Base-by-base conservation (phyloP, 2,329 filamentous ascomycete species). In the Talaromyces sp. region DNA sequence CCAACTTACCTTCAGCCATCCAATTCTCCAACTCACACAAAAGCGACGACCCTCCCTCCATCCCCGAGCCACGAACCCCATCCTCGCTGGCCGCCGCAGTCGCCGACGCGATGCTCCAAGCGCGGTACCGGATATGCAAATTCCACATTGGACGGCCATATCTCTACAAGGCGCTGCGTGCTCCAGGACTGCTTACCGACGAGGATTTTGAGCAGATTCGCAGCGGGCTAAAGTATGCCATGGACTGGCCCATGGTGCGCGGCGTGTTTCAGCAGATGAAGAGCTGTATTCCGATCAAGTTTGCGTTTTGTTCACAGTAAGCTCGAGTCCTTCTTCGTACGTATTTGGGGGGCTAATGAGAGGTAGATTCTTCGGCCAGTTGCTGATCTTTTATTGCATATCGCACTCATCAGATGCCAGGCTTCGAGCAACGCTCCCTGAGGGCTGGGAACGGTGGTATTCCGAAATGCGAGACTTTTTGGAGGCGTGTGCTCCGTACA, bases 1-100 rank as follows among this genome's bases (percentile, higher is more conserved):
- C 68, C 5, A 81, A 82, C 58, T 77, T 83, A 14, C 81, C 81
- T 10, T 63, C 74, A 17, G 70, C 75, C 8, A 74, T 82, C 19
- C 78, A 81, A 60, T 81, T 81, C 62, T 68, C 72, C 14, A 75
- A 79, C 52, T 65, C 68, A 9, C 57, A 57, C 61, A 32, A 58
- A 50, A 21, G 70, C 64, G 54, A 67, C 65, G 26, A 61, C 51
- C 43, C 65, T 2, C 59, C 62, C 26, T 52, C 57, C 3, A 61
- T 68, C 6, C 32, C 38, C 57, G 65, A 68, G 8, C 66, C 66
- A 26, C 58, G 56, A 46, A 66, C 66, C 1, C 66, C 70, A 8
- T 59, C 69, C 35, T 74, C 70, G 3, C 74, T 71, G 9, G 74
- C 70, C 56, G 66, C 66, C 59, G 73, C 70, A 57, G 68, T 73